Evolutionary conservation across 2,329 filamentous ascomycete species (phyloP).

Genomic region (Colletotrichum tamarilloi): DNA sequence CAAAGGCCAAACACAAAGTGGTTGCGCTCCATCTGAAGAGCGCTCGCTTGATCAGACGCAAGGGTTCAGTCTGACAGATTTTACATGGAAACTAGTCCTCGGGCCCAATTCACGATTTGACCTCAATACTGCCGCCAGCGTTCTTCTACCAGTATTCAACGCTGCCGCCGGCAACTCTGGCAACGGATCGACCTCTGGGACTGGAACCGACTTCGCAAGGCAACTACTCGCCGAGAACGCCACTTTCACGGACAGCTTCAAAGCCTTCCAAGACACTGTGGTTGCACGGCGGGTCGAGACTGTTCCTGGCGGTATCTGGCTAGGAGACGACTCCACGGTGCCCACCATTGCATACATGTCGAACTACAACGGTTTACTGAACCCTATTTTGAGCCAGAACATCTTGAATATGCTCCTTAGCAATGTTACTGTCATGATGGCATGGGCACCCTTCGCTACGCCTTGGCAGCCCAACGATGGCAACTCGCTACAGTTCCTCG

Average conservation of each 20-base stretch:
- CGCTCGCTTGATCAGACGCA: constrained; percentile 53
- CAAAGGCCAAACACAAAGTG: constrained; percentile 60
- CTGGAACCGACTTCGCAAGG: constrained; percentile 29
- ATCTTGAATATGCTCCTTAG: constrained; percentile 73
- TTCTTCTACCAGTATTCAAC: constrained; percentile 53
- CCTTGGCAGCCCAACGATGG: constrained; percentile 77
- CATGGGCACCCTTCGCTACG: constrained; percentile 80
- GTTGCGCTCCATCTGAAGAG: constrained; percentile 63
- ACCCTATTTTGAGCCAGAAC: constrained; percentile 73
- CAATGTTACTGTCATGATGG: constrained; percentile 75
- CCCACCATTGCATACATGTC: constrained; percentile 79
- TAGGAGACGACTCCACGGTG: constrained; percentile 68
- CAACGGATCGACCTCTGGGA: constrained; percentile 35
- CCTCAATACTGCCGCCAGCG: constrained; percentile 23
- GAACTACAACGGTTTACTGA: constrained; percentile 66
- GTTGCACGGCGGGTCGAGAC: constrained; percentile 72
- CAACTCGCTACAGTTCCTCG: constrained; percentile 79
- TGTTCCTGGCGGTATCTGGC: constrained; percentile 83
- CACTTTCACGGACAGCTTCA: constrained; percentile 67
- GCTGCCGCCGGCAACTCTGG: constrained; percentile 38
- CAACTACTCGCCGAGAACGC: constrained; percentile 22
- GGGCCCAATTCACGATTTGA: constrained; percentile 50
- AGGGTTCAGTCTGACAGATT: constrained; percentile 50
- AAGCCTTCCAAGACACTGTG: constrained; percentile 77
- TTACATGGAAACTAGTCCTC: constrained; percentile 50